Conservation (phyloP, 106 monocot species). For the Ottelia alismoides region DNA sequence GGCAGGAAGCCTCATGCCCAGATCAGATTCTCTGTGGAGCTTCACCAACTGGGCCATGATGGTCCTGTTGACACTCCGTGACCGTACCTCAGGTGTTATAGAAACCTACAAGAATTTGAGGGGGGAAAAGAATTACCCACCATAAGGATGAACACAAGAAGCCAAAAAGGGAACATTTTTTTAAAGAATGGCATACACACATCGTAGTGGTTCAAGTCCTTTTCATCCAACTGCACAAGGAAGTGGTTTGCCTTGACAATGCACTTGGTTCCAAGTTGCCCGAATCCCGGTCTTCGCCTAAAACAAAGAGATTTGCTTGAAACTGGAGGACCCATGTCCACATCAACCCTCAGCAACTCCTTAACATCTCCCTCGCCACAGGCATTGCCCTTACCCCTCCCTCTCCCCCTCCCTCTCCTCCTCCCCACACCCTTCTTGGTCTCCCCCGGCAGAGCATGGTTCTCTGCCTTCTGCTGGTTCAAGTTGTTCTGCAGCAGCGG, state of each 20-base stretch:
- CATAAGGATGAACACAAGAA: neutral
- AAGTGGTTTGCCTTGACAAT: slow-evolving; percentile 97
- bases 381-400: neutral
- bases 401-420: slow-evolving; percentile 27
- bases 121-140: neutral
- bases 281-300: slow-evolving; percentile 56
- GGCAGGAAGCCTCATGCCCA: slow-evolving; percentile 80
- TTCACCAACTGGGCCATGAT: slow-evolving; percentile 78
- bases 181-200: slow-evolving; percentile 27
- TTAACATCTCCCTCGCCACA: neutral
- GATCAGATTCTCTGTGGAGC: slow-evolving; percentile 44
- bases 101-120: slow-evolving; percentile 36
- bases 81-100: slow-evolving; percentile 63
- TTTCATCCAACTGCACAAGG: slow-evolving; percentile 63
- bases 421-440: slow-evolving; percentile 23
- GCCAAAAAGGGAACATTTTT: neutral
- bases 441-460: neutral
- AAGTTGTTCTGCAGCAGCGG: slow-evolving; percentile 30
- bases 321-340: slow-evolving; percentile 21
- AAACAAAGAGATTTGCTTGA: slow-evolving; percentile 49
- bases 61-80: slow-evolving; percentile 43
- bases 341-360: neutral
- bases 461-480: slow-evolving; percentile 26
- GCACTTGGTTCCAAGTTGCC: slow-evolving; percentile 58
- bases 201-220: slow-evolving; percentile 86